Base-by-base conservation (phyloP, 352 stramenopile genomes). In the Phytophthora macrochlamydospora region DNA sequence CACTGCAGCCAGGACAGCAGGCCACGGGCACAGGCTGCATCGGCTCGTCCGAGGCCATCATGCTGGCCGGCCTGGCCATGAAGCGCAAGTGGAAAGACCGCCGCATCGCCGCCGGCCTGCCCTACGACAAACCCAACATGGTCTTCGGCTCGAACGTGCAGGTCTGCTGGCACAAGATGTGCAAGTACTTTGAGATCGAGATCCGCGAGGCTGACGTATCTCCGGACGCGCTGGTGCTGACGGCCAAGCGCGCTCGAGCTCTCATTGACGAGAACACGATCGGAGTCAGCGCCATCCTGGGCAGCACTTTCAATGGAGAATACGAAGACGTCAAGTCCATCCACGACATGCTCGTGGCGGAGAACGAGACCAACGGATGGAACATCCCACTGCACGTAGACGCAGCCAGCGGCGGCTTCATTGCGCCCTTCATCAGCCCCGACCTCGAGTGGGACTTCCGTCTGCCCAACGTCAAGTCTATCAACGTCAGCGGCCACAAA, bases 91-190 rank as follows among this genome's bases (percentile, higher is more conserved):
- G 92, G 91, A 88, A 90, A 50, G 88, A 94, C 60, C 92, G 90
- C 66, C 85, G 93, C 59, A 81, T 87, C 46, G 85, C 86, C 11
- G 73, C 81, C 5, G 87, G 90, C 7, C 71, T 97, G 33, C 65
- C 90, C 6, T 89, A 76, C 60, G 90, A 97, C 68, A 91, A 87
- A 32, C 93, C 93, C 48, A 98, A 98, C 78, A 91, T 98, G 72
- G 87, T 98, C 24, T 97, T 97, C 67, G 91, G 91, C 65, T 91
- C 87, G 18, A 97, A 97, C 69, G 91, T 97, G 24, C 90, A 97
- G 64, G 91, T 97, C 29, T 95, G 91, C 76, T 98, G 93, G 93
- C 90, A 98, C 78, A 98, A 98, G 74, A 91, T 97, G 77, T 98
- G 91, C 83, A 91, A 92, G 66, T 98, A 98, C 76, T 98, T 98